Conservation (phyloP, 202 grass and related monocot genomes). For the Carex arenaria region DNA sequence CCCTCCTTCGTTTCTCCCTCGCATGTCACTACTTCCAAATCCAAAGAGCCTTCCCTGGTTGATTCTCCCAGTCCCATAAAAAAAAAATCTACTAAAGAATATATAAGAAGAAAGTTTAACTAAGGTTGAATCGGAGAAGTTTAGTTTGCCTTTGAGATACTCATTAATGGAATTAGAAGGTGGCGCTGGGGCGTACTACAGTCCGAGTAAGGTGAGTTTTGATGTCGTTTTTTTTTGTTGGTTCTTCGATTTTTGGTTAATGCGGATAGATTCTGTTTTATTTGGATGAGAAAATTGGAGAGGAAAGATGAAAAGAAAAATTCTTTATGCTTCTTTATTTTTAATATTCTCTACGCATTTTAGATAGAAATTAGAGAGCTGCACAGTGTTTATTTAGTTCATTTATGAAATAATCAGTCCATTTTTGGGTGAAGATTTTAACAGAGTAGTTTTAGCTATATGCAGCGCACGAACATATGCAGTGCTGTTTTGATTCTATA, state of each 20-base stretch:
- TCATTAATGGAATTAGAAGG: constrained; percentile 31
- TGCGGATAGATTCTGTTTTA: not conserved
- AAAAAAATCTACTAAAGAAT: not conserved
- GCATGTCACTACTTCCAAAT: not conserved
- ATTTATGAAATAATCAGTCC: not conserved
- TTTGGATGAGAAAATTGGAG: not conserved
- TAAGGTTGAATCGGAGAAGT: not conserved
- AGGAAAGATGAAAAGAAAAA: not conserved
- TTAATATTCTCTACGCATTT: not conserved
- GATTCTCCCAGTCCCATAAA: constrained; percentile 12
- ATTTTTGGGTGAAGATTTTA: not conserved
- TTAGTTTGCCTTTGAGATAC: not conserved
- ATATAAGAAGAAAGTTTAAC: not conserved
- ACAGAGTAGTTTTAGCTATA: no score
- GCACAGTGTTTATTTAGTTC: not conserved
- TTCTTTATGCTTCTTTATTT: not conserved
- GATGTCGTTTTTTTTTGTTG: not conserved
- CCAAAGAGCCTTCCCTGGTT: constrained; percentile 29
- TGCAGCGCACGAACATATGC: no score
- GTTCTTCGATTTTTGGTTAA: constrained; percentile 8
- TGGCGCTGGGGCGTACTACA: not conserved
- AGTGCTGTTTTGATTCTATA: no score
- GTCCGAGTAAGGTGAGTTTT: constrained; percentile 19
- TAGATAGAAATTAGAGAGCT: not conserved
- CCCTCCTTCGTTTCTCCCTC: not conserved